These are phyloP conservation scores for Neobulgaria alba DNA, from an alignment of 2,329 filamentous ascomycete genomes.

Conservation along the genomic window DNA sequence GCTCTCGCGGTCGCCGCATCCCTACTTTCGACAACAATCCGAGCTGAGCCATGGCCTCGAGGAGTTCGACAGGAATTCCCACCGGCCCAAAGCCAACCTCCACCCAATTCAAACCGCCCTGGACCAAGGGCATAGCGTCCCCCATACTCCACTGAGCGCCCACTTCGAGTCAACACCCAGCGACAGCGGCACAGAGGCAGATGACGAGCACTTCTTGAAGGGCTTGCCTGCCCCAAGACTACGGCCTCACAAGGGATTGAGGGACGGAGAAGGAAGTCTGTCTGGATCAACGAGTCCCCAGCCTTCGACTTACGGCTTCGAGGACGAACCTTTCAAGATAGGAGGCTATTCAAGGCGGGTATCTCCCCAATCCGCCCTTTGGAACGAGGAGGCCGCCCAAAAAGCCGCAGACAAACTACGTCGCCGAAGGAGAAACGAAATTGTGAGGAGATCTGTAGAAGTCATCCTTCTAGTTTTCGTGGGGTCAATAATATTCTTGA, in stretches of 20 bases:
- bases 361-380: not conserved
- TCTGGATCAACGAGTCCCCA: slow-evolving; percentile 49
- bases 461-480: slow-evolving; percentile 42
- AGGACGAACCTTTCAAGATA: slow-evolving; percentile 28
- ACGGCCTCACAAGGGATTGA: slow-evolving; percentile 68
- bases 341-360: slow-evolving; percentile 8
- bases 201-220: slow-evolving; percentile 85
- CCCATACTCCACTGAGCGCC: not conserved
- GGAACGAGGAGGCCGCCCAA: slow-evolving; percentile 14
- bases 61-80: slow-evolving; percentile 13
- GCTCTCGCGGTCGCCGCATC: slow-evolving; percentile 52
- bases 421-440: slow-evolving; percentile 37
- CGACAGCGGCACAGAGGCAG: slow-evolving; percentile 90
- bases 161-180: slow-evolving; percentile 47
- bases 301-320: slow-evolving; percentile 38
- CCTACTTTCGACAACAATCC: slow-evolving; percentile 52
- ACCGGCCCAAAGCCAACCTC: slow-evolving; percentile 12
- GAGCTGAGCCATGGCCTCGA: slow-evolving; percentile 47
- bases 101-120: slow-evolving; percentile 10
- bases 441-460: slow-evolving; percentile 45
- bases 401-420: slow-evolving; percentile 31
- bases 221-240: slow-evolving; percentile 73
- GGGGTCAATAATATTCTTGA: slow-evolving; percentile 36
- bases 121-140: not conserved
- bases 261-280: slow-evolving; percentile 46